A percentile compares a stretch with the other conserved stretches of the same genome.
Evolutionary conservation across 495 filamentous ascomycete genomes (phyloP).

Genomic region (Chaetomium tenue): DNA sequence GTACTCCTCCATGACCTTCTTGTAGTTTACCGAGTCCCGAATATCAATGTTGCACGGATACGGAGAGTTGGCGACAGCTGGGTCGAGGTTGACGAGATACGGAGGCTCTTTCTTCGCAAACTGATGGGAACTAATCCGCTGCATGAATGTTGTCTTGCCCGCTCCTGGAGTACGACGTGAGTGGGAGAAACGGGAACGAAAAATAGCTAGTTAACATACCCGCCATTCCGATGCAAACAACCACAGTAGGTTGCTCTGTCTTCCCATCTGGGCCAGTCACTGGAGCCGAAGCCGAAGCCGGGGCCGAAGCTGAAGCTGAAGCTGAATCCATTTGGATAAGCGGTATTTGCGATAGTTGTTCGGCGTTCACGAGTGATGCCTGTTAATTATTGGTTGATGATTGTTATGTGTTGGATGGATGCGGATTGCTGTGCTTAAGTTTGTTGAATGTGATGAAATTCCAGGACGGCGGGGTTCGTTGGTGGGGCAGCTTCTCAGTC

Average conservation of each 20-base stretch:
- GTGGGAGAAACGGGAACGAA: conserved; percentile 18
- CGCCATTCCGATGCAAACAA: conserved; percentile 98
- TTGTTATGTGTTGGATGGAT: too few species aligned
- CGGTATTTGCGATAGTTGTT: neutral
- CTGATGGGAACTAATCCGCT: conserved; percentile 88
- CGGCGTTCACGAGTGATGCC: neutral
- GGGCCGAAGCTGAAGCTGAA: neutral
- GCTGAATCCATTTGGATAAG: neutral
- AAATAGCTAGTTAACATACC: conserved; percentile 40
- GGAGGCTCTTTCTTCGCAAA: conserved; percentile 71
- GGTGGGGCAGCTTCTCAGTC: neutral
- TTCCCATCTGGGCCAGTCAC: conserved; percentile 17
- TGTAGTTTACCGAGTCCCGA: conserved; percentile 97
- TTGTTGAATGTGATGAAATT: neutral
- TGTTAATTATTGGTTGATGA: neutral
- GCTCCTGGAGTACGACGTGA: conserved; percentile 56
- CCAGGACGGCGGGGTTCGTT: neutral
- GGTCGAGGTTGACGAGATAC: conserved; percentile 97
- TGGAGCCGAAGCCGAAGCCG: conserved; percentile 2
- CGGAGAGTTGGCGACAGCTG: conserved; percentile 90
- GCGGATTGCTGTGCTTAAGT: too few species aligned
- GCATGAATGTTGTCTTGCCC: conserved; percentile 99
- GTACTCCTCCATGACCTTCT: conserved; percentile 99
- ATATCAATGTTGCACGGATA: conserved; percentile 99
- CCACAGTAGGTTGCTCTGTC: conserved; percentile 52